Base-by-base conservation (phyloP, 2,329 filamentous ascomycete genomes). In the Didymella keratinophila region DNA sequence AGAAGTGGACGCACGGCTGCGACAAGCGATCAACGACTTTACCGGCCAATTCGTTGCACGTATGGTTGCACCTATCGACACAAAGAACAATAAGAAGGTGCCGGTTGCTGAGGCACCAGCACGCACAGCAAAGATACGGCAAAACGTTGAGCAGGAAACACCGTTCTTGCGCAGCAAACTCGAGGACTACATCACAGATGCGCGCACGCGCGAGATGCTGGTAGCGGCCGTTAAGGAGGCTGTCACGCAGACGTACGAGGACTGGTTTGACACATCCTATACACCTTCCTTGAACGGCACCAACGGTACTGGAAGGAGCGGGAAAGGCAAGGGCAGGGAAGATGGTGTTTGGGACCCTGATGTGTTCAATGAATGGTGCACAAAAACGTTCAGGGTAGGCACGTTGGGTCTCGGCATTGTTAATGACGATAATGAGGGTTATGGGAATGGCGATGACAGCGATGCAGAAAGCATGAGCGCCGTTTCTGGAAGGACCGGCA, bases 21-120 rank as follows among this genome's bases (percentile, higher is more conserved):
- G 87, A 39, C 84, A 82, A 6, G 85, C 86, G 1, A 89, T 90
- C 71, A 88, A 86, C 56, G 86, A 89, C 58, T 88, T 90, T 63
- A 88, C 87, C n/a, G 81, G 80, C 46, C 78, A 79, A 27, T 87
- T 85, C 62, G 83, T 86, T 1, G 73, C 73, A 0, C 79, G 82
- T 42, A 89, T 90, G 80, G 86, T 84, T 0, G 80, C 79, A 14
- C 73, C 79, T 0, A 68, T 79, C 68, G 49, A 77, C 74, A 65
- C 54, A 7, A 72, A 67, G 44, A 63, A 64, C 42, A 63, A 56
- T 45, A 65, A 71, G 39, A 72, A 71, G 48, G 58, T 71, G 4
- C 61, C 68, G 1, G 51, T 60, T 1, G 58, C 54, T 18, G 71
- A 76, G 56, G 71, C 69, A 1, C 67, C 71, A 11, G 65, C 70